Evolutionary conservation across 192 early-diverging fungal genomes (phyloP), one percentile per base, ranked within the genome.

Genomic region (Coemansia sp.): DNA sequence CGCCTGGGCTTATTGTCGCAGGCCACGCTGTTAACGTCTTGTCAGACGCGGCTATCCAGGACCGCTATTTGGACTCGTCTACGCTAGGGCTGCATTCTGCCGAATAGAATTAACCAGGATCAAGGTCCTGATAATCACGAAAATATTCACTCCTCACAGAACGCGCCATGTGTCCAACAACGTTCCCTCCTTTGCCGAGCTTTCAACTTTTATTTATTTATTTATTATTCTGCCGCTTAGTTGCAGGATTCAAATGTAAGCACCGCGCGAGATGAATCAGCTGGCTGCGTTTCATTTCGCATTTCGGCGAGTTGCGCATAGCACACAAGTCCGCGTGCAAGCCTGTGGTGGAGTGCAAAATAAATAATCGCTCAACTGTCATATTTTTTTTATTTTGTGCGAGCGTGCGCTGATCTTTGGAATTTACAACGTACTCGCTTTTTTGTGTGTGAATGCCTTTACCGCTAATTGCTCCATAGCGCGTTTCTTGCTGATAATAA

Each of bases 1-100:
- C 88, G 11, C 95, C 94, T 8, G 88, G 93, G 0, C 86, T 95
- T 3, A 85, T 96, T 62, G 90, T 97, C 6, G 88, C 92, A 20
- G 95, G 95, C 4, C 70, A 85, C 56, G 83, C 85, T 0, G 91
- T 92, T 63, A 79, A 84, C 22, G 73, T 79, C 38, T 70, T 84
- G 6, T 82, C 79, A 0, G 70, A 82, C 35, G 67, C 60, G 15
- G 68, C 74, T 4, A 76, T 82, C 60, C 69, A 82, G 63, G 79
- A 82, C 60, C 70, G 70, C 10, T 82, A 67, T 38, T 51, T 82
- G 14, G 79, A 82, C 25, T 22, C 70, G 41, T 73, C 79, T 17
- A 67, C 67, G 29, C 56, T 70, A 0, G 79, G 79, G 22, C 40
- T 82, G 64, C 69, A 82, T 57, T 81, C 79, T 3, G 61, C 70